phyloP scores from a whole-genome alignment of 805 yeast species.

The Metschnikowia sp. region DNA sequence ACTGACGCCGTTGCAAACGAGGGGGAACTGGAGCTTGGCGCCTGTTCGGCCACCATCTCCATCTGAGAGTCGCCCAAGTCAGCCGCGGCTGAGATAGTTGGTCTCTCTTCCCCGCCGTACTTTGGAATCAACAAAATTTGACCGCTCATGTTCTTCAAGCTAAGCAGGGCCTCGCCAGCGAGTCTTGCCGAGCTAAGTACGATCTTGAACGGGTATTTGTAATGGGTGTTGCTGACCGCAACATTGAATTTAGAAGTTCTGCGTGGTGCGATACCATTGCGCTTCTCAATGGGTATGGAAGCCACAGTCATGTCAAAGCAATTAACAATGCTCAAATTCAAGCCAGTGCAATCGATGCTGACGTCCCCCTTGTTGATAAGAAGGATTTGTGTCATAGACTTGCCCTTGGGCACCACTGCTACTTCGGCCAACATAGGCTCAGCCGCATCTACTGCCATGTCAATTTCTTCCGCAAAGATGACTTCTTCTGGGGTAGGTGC shows the following conservation, averaged over 20 bases:
- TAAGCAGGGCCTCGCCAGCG: conserved; percentile 22
- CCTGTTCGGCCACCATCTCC: conserved; percentile 1
- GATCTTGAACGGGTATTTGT: conserved; percentile 33
- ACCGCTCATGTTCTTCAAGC: conserved; percentile 23
- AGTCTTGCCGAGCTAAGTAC: conserved; percentile 21
- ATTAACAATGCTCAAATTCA: conserved; percentile 28
- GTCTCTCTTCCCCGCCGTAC: not conserved
- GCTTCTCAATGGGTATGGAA: conserved; percentile 28
- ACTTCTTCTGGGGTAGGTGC: not conserved
- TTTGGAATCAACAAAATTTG: conserved; percentile 4
- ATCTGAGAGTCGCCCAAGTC: not conserved
- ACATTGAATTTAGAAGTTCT: conserved; percentile 34
- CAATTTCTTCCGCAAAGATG: not conserved
- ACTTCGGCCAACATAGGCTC: conserved; percentile 16
- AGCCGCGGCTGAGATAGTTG: not conserved
- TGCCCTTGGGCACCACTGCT: conserved; percentile 29
- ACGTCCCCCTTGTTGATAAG: conserved; percentile 27
- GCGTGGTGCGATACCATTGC: conserved; percentile 30
- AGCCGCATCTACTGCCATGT: not conserved
- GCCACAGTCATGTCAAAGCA: conserved; percentile 26
- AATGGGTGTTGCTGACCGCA: conserved; percentile 27
- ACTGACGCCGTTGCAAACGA: conserved; percentile 6
- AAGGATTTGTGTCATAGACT: conserved; percentile 28
- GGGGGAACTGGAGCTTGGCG: conserved; percentile 3
- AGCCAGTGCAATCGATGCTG: conserved; percentile 28